A percentile compares a stretch with the other conserved stretches of the same genome.
Conservation (phyloP, 2,329 filamentous ascomycete species). For the Lachnellula hyalina region DNA sequence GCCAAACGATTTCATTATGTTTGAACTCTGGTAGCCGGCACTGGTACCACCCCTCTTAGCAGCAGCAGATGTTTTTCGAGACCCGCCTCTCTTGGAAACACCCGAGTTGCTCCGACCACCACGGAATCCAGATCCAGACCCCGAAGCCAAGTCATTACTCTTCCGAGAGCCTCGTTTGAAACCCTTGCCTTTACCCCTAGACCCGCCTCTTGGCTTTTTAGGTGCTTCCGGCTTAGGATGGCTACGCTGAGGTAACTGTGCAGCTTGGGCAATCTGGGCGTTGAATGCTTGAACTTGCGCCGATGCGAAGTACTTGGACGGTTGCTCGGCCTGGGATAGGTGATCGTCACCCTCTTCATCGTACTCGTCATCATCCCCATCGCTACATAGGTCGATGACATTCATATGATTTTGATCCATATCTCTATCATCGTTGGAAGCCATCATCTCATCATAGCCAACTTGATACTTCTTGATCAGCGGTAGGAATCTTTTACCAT, state of each 20-base stretch:
- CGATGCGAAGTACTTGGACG: constrained; percentile 9
- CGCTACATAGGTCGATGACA: constrained; percentile 49
- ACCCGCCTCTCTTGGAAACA: background rate
- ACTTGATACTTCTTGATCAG: constrained; percentile 47
- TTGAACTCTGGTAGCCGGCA: background rate
- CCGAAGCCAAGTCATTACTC: constrained; percentile 7
- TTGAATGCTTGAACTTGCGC: constrained; percentile 4
- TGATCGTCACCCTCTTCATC: constrained; percentile 10
- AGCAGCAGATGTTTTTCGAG: background rate
- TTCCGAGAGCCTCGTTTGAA: constrained; percentile 3
- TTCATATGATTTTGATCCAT: constrained; percentile 34
- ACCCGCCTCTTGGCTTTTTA: background rate
- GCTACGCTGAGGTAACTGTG: background rate
- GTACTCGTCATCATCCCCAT: constrained; percentile 24
- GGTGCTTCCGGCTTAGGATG: background rate
- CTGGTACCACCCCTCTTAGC: background rate
- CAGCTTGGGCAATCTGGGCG: background rate
- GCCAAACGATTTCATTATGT: background rate
- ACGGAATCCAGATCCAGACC: background rate
- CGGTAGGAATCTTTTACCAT: constrained; percentile 56
- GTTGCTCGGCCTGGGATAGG: constrained; percentile 6
- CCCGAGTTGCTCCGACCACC: background rate
- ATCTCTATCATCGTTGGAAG: constrained; percentile 19
- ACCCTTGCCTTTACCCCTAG: background rate
- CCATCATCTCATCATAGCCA: constrained; percentile 47